Evolutionary conservation across 2,329 filamentous ascomycete genomes (phyloP).

Genomic region (Fusarium anthophilum): DNA sequence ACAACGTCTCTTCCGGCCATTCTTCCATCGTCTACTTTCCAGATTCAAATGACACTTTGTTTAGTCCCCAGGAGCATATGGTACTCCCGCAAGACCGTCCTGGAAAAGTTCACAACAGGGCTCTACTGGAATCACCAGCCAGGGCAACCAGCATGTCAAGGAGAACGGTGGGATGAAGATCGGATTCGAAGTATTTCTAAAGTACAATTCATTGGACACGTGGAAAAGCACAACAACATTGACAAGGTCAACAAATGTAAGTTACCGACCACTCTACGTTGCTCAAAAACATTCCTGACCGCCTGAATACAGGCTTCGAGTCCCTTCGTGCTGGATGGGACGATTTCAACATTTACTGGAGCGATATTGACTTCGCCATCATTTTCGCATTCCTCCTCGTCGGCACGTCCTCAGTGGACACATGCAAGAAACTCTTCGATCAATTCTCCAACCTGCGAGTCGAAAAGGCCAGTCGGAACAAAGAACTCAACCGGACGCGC

Average conservation of each 20-base stretch:
- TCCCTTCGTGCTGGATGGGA: neutral
- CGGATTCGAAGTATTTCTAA: neutral
- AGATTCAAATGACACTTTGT: constrained; percentile 5
- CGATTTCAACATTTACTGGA: constrained; percentile 19
- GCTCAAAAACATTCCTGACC: neutral
- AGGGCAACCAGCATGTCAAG: neutral
- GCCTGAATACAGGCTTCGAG: neutral
- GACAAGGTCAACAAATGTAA: neutral
- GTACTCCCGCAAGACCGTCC: constrained; percentile 2
- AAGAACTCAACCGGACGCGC: neutral
- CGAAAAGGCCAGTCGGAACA: constrained; percentile 7
- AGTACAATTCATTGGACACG: constrained; percentile 1
- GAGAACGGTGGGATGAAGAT: neutral
- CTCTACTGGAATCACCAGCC: constrained; percentile 12
- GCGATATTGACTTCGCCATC: constrained; percentile 14
- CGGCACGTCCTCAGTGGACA: neutral
- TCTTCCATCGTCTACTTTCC: neutral
- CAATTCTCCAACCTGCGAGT: constrained; percentile 5
- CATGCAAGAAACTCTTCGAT: constrained; percentile 5
- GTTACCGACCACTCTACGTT: rapidly evolving
- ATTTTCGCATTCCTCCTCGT: neutral
- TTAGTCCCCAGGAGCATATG: constrained; percentile 8
- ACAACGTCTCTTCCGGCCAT: neutral
- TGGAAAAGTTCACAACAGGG: constrained; percentile 3
- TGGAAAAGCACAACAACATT: neutral